These are phyloP conservation scores for Globisporangium middletonii DNA, from an alignment of 352 stramenopile genomes.

Conservation along the genomic window DNA sequence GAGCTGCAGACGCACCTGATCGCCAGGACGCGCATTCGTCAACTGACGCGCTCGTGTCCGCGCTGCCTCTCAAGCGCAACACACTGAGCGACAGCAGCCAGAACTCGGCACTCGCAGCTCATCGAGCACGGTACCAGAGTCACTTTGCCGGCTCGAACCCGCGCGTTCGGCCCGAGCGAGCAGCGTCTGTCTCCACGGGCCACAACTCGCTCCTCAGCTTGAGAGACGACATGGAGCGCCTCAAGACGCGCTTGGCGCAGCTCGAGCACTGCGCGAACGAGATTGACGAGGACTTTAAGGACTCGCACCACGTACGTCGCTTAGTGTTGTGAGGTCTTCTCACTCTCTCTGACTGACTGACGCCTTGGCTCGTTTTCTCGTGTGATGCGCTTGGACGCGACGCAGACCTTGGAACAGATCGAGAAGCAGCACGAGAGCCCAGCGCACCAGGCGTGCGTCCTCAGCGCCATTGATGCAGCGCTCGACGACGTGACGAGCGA, in stretches of 20 bases:
- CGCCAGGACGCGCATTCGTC: too few species aligned
- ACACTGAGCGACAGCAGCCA: neutral
- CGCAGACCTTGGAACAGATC: constrained; percentile 17
- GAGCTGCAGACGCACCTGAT: neutral
- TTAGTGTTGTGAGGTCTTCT: neutral
- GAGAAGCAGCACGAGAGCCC: constrained; percentile 4
- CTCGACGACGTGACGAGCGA: neutral
- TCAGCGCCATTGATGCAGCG: constrained; percentile 2
- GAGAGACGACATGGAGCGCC: constrained; percentile 39
- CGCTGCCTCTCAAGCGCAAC: neutral
- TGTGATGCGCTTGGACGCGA: neutral
- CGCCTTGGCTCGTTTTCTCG: neutral
- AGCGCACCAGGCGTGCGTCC: neutral
- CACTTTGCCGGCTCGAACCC: neutral
- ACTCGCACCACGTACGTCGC: constrained; percentile 24
- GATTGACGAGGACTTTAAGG: constrained; percentile 58
- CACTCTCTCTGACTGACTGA: neutral
- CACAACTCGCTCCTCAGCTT: constrained; percentile 25
- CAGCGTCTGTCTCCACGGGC: neutral
- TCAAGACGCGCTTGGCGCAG: constrained; percentile 37
- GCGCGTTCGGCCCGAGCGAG: neutral
- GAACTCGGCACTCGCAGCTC: neutral
- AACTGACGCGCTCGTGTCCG: too few species aligned
- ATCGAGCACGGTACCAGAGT: constrained; percentile 4
- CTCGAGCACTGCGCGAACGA: constrained; percentile 44